Evolutionary conservation across 495 filamentous ascomycete species (phyloP), one percentile per base, ranked within the genome.

Genomic region (Wilcoxina mikolae): DNA sequence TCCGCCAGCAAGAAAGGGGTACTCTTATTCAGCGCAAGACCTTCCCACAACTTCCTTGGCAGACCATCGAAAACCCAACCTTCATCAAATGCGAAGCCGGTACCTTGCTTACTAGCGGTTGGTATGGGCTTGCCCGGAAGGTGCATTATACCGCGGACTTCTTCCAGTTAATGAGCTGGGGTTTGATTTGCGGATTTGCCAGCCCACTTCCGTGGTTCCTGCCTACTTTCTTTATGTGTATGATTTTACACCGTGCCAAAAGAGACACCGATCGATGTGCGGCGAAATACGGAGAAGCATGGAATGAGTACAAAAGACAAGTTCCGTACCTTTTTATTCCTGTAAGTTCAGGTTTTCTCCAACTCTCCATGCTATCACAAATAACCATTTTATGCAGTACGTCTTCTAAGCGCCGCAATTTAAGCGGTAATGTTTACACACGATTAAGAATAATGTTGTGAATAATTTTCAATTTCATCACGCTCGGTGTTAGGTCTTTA

Each of bases 171-270:
- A 61, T 71, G 27, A 67, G 62, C 41, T 79, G 76, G 78, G 78
- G 75, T 7, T 60, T 81, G 27, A 72, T 80, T 55, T 78, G 76
- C 7, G 78, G 78, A 3, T 80, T 81, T 57, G 65, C 63, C 20
- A 85, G 79, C 68, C 90, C 91, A 2, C 88, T 96, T 71, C 91
- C 91, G 1, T 98, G 90, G 89, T 98, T 98, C 69, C 94, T 96
- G 63, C 85, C 88, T 11, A 67, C 85, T 39, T 98, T 98, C 74
- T 98, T 98, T 68, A 71, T 74, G 23, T 72, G 69, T 62, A 96
- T 98, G 91, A 96, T 98, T 66, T 71, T 78, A 15, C 91, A 98
- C 70, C 84, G 91, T 53, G 83, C 87, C 20, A 73, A 73, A 65
- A 78, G 91, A 53, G 91, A 98, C 69, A 88, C 93, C 55, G 74